These are phyloP conservation scores for Alternaria conjuncta DNA, from an alignment of 2,329 filamentous ascomycete genomes.

Conservation along the genomic window DNA sequence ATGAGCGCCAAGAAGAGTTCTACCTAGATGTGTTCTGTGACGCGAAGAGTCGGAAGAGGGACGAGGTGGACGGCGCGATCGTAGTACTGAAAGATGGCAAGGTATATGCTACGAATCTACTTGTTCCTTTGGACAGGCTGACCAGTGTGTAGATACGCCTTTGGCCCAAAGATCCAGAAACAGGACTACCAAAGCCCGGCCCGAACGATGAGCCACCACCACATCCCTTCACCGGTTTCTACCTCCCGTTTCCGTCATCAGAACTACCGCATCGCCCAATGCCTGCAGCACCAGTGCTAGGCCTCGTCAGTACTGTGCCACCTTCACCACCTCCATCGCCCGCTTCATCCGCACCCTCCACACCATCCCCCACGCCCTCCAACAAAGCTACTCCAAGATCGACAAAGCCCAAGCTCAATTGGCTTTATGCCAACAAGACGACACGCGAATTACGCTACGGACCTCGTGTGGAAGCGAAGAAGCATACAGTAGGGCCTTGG, in stretches of 20 bases:
- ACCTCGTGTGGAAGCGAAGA: constrained; percentile 72
- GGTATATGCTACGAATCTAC: constrained; percentile 32
- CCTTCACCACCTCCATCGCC: background rate
- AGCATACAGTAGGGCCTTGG: constrained; percentile 79
- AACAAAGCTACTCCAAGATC: background rate
- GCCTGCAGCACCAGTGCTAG: constrained; percentile 49
- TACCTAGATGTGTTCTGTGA: constrained; percentile 57
- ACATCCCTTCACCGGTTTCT: constrained; percentile 59
- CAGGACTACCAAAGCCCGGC: constrained; percentile 31
- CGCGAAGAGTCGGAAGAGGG: constrained; percentile 42
- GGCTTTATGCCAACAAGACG: constrained; percentile 69
- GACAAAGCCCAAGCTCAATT: constrained; percentile 65
- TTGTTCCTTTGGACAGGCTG: background rate
- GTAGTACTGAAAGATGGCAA: constrained; percentile 56
- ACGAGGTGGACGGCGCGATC: constrained; percentile 52
- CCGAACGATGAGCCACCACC: constrained; percentile 36
- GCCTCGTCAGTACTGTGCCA: constrained; percentile 58
- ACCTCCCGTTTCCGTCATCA: constrained; percentile 55
- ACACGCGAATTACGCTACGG: constrained; percentile 69
- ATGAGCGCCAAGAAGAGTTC: constrained; percentile 58
- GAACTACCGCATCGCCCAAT: constrained; percentile 47
- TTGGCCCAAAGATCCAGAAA: constrained; percentile 45
- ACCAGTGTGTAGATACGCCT: constrained; percentile 37
- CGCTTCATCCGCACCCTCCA: constrained; percentile 44
- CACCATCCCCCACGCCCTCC: constrained; percentile 6